Evolutionary conservation across 202 grass and related monocot genomes (phyloP).

Genomic region (Hordeum pubiflorum): DNA sequence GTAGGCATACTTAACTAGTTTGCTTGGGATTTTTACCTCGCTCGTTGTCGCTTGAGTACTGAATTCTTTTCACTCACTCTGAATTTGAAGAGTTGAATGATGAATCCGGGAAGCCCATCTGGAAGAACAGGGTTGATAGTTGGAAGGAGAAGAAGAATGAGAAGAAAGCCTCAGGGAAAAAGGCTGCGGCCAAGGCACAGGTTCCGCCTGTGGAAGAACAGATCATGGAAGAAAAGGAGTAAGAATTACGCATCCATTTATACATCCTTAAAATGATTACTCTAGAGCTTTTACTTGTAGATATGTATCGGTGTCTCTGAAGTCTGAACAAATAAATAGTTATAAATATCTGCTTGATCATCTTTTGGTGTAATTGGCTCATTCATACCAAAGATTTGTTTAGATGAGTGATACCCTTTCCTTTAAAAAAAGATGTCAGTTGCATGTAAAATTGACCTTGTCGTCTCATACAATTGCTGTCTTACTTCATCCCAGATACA

Average conservation of each 20-base stretch:
- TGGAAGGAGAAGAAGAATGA: slow-evolving; percentile 96
- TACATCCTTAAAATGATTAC: not conserved
- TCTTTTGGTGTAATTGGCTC: no score
- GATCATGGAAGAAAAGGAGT: slow-evolving; percentile 90
- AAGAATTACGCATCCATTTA: slow-evolving; percentile 26
- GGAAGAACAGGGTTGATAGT: slow-evolving; percentile 94
- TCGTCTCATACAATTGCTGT: no score
- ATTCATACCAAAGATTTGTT: no score
- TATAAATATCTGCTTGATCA: no score
- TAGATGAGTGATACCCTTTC: no score
- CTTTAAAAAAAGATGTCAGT: no score
- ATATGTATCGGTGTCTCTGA: not conserved
- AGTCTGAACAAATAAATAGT: not conserved
- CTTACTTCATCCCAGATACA: no score
- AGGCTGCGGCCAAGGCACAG: slow-evolving; percentile 51
- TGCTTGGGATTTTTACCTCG: not conserved
- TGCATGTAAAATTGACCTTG: no score
- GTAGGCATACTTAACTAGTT: slow-evolving; percentile 19
- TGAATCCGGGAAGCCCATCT: slow-evolving; percentile 92
- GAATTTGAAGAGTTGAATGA: slow-evolving; percentile 56
- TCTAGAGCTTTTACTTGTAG: not conserved
- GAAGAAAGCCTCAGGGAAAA: slow-evolving; percentile 65
- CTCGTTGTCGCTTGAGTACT: not conserved
- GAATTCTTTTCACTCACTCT: slow-evolving; percentile 2
- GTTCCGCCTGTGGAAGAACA: slow-evolving; percentile 71